Evolutionary conservation across 768 basidiomycete genomes (phyloP), one percentile per base, ranked within the genome.

Genomic region (Boletus edulis): DNA sequence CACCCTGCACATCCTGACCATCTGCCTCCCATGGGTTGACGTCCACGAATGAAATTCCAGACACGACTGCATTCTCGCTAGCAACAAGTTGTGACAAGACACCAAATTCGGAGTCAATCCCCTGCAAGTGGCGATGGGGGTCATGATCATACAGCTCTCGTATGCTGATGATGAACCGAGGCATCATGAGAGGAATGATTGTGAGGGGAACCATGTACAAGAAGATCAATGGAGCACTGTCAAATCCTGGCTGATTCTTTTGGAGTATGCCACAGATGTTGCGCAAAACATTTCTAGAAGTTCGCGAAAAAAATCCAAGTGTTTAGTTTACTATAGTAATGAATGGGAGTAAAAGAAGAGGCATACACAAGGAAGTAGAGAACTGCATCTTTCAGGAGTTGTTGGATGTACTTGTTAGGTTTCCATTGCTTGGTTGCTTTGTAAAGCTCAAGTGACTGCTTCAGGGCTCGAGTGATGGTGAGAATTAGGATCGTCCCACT

Each of bases 281-380:
- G 31, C 5, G 9, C 4, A 24, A 3, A 4, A 13, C 11, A 3
- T 34, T 22, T 20, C 41, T 51, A 11, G 5, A 42, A 9, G 7
- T 29, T 29, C 29, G 9, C 0, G 20, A 4, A 6, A 1, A 22
- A 22, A 41, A 20, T 41, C 8, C 9, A 9, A 29, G 29, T 35
- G 34, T 12, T 20, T 14, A 11, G 13, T 5, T 22, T 9, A 29
- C 29, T 29, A 29, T 29, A 9, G 29, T 29, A 9, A 9, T 29
- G 29, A 41, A 18, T n/a, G 17, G 17, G 17, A 10, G 3, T 39
- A 15, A 12, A 49, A 46, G 1, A 73, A 83, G n/a, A 17, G 37
- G 50, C 51, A 29, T 50, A 53, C 58, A 60, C 13, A 2, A 56
- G 0, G 37, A 61, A 60, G n/a, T 61, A 61, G 37, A 52, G 18